A percentile compares a stretch with the other conserved stretches of the same genome.
Conservation (phyloP, 2,329 filamentous ascomycete species). For the Colletotrichum ledebouriae region DNA sequence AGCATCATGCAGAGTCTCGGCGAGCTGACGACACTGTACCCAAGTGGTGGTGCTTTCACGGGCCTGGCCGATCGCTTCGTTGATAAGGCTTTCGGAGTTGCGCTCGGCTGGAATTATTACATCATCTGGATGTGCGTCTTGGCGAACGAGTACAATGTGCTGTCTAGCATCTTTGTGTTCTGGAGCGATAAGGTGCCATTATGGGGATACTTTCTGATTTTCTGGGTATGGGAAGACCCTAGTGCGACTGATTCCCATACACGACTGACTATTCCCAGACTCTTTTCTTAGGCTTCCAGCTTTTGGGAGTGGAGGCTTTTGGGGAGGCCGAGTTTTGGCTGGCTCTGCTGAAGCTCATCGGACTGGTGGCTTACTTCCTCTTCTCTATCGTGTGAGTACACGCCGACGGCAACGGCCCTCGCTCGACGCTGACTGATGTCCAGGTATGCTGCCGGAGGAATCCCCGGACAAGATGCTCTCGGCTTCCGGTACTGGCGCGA, state of each 20-base stretch:
- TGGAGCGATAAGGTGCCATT: conserved; percentile 73
- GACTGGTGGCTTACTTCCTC: conserved; percentile 78
- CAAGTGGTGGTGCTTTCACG: conserved; percentile 79
- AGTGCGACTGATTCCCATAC: too few relatives aligned
- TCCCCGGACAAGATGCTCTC: conserved; percentile 68
- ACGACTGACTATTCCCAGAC: conserved; percentile 46
- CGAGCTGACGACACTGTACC: conserved; percentile 80
- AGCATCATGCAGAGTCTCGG: conserved; percentile 80
- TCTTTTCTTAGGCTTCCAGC: conserved; percentile 76
- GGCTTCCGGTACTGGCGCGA: conserved; percentile 80
- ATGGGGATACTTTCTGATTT: conserved; percentile 80
- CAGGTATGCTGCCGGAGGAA: conserved; percentile 75
- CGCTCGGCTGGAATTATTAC: conserved; percentile 80
- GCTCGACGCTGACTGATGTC: not conserved
- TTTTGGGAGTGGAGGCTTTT: conserved; percentile 80
- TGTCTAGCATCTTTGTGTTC: conserved; percentile 74
- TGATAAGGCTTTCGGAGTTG: conserved; percentile 77
- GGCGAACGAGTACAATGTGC: conserved; percentile 79
- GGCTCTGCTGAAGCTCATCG: conserved; percentile 77
- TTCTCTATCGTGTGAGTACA: conserved; percentile 73
- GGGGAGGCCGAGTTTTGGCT: conserved; percentile 87
- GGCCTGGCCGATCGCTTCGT: conserved; percentile 78
- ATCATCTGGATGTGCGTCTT: conserved; percentile 76
- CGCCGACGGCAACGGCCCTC: not conserved
- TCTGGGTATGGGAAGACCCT: conserved; percentile 66